phyloP scores from a whole-genome alignment of 108 stramenopile species.

The Stephanodiscus triporus region DNA sequence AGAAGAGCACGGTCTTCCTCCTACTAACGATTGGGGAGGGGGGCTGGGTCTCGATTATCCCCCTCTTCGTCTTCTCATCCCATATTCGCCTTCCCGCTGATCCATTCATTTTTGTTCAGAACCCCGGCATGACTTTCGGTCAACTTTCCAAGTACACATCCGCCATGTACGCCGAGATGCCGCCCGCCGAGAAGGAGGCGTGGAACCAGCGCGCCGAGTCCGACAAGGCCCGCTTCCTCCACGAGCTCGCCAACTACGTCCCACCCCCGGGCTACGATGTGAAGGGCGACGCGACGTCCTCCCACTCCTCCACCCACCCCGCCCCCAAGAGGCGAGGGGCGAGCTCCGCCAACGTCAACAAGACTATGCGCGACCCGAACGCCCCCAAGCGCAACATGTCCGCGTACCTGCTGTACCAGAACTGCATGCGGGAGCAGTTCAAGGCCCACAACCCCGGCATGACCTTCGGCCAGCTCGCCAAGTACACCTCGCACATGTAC shows the following conservation, averaged over 20 bases:
- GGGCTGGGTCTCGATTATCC: neutral
- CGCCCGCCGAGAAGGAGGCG: constrained; percentile 74
- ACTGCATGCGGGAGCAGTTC: constrained; percentile 90
- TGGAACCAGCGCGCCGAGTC: constrained; percentile 81
- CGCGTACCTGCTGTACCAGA: constrained; percentile 87
- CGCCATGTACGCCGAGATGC: constrained; percentile 84
- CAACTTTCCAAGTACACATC: constrained; percentile 87
- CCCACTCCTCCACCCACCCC: constrained; percentile 40
- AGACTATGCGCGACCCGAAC: constrained; percentile 73
- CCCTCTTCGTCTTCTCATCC: neutral
- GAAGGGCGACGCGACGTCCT: constrained; percentile 79
- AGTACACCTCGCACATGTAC: constrained; percentile 92
- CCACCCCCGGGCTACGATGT: constrained; percentile 82
- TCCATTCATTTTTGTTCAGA: constrained; percentile 27
- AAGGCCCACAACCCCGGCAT: constrained; percentile 63
- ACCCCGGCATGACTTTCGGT: constrained; percentile 84
- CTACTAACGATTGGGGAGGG: too few species aligned
- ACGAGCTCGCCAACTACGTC: constrained; percentile 70
- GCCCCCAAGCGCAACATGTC: constrained; percentile 93
- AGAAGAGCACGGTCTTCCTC: neutral
- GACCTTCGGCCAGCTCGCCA: constrained; percentile 89
- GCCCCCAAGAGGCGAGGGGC: constrained; percentile 28
- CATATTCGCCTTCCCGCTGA: neutral
- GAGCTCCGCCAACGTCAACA: constrained; percentile 42
- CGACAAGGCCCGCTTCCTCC: constrained; percentile 84